A percentile compares a stretch with the other conserved stretches of the same genome.
Conservation (phyloP, 352 stramenopile species). For the Globisporangium okanoganense region DNA sequence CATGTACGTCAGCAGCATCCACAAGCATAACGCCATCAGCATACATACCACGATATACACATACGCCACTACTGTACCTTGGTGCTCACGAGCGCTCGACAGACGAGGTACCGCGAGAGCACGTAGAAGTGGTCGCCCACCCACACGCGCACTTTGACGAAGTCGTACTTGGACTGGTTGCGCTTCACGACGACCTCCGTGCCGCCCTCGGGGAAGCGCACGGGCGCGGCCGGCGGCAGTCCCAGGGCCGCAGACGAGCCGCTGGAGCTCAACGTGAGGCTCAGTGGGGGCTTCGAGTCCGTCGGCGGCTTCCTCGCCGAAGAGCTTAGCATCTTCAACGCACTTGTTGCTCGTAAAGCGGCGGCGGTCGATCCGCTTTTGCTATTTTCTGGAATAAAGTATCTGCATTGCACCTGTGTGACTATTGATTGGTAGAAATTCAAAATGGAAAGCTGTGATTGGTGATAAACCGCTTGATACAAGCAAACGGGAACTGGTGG, state of each 20-base stretch:
- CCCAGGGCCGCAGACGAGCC: background rate
- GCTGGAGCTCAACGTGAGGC: background rate
- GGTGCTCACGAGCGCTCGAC: conserved; percentile 75
- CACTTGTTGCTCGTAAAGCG: background rate
- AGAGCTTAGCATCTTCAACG: conserved; percentile 10
- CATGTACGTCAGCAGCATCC: background rate
- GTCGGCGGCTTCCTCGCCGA: background rate
- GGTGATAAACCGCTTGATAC: background rate
- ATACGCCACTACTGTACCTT: conserved; percentile 36
- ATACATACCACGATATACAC: too few species aligned
- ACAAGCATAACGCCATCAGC: background rate
- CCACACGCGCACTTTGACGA: conserved; percentile 89
- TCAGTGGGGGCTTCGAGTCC: conserved; percentile 6
- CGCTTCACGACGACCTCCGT: conserved; percentile 59
- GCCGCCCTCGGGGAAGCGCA: conserved; percentile 13
- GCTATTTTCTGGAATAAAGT: background rate
- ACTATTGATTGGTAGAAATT: background rate
- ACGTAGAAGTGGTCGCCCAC: conserved; percentile 89
- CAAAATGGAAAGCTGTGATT: too few species aligned
- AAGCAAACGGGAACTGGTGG: background rate
- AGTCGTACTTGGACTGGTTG: conserved; percentile 90
- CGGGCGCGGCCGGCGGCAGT: conserved; percentile 8
- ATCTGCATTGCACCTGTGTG: background rate
- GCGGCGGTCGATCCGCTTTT: background rate
- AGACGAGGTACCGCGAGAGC: conserved; percentile 83